A percentile compares a stretch with the other conserved stretches of the same genome.
These are phyloP conservation scores for Marasmius tenuissimus DNA, from an alignment of 1,284 basidiomycete species.

Conservation along the genomic window DNA sequence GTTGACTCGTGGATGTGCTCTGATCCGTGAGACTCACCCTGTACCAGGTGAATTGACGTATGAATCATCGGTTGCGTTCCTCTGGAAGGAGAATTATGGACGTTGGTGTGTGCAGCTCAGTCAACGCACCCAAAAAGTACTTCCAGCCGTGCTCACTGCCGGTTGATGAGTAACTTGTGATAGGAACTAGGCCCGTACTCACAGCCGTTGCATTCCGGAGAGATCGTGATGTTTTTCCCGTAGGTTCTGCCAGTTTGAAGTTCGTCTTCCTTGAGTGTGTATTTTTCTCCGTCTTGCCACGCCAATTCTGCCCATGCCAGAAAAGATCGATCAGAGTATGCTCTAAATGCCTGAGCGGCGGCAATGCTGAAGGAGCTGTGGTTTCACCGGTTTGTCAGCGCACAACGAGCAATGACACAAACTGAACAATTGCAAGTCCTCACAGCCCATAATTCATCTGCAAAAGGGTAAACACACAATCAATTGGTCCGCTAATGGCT, in stretches of 20 bases:
- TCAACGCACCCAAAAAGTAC: slow-evolving; percentile 2
- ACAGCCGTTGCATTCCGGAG: neutral
- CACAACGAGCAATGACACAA: neutral
- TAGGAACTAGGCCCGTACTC: neutral
- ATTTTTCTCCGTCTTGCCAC: neutral
- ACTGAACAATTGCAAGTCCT: neutral
- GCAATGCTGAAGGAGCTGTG: neutral
- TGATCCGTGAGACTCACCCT: neutral
- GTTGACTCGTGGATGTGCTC: too few species aligned
- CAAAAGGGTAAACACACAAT: neutral
- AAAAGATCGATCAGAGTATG: neutral
- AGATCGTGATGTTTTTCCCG: neutral
- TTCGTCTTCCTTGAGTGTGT: neutral
- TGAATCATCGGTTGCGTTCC: too few species aligned
- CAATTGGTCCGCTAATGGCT: too few species aligned
- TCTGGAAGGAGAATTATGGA: neutral
- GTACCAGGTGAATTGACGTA: neutral
- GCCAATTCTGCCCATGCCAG: neutral
- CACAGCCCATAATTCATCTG: neutral
- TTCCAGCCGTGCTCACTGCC: slow-evolving; percentile 3
- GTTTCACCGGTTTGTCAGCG: neutral
- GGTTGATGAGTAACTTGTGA: neutral
- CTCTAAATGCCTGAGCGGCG: neutral
- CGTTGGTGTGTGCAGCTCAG: neutral
- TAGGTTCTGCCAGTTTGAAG: neutral